phyloP scores from a whole-genome alignment of 2,329 filamentous ascomycete genomes.

The Penicillium brasilianum region DNA sequence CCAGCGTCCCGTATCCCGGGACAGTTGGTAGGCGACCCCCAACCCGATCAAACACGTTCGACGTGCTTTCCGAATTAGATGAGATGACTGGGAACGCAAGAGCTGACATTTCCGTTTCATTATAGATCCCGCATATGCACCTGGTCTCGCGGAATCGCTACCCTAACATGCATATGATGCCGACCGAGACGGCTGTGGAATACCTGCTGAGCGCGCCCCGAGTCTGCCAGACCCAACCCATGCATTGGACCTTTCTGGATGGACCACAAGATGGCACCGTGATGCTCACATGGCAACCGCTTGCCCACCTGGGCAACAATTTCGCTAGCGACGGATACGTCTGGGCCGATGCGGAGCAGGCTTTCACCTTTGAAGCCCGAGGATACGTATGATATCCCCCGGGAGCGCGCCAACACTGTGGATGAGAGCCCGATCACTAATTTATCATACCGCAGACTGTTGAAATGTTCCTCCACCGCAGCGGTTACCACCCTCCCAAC shows the following conservation, averaged over 20 bases:
- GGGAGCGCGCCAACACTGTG: no score
- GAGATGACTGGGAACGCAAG: slow-evolving; percentile 4
- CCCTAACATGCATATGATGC: slow-evolving; percentile 72
- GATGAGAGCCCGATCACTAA: neutral
- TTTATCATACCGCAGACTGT: slow-evolving; percentile 65
- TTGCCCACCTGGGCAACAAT: slow-evolving; percentile 69
- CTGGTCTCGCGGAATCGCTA: slow-evolving; percentile 84
- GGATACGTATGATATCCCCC: slow-evolving; percentile 62
- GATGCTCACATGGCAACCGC: slow-evolving; percentile 86
- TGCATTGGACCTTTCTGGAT: slow-evolving; percentile 93
- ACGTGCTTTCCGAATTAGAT: neutral
- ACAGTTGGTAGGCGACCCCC: slow-evolving; percentile 47
- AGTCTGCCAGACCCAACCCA: slow-evolving; percentile 80
- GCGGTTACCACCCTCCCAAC: slow-evolving; percentile 74
- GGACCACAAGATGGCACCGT: slow-evolving; percentile 80
- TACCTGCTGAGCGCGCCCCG: slow-evolving; percentile 84
- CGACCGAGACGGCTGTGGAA: slow-evolving; percentile 77
- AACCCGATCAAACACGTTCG: slow-evolving; percentile 14
- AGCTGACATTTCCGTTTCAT: slow-evolving; percentile 20
- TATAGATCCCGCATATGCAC: slow-evolving; percentile 84
- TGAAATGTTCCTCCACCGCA: slow-evolving; percentile 84
- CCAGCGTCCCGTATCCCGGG: slow-evolving; percentile 52
- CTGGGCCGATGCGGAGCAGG: slow-evolving; percentile 82
- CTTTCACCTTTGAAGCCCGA: slow-evolving; percentile 73
- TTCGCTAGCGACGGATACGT: slow-evolving; percentile 92